Evolutionary conservation across 257 asterid genomes (phyloP).

Genomic region (Solanum neorickii): DNA sequence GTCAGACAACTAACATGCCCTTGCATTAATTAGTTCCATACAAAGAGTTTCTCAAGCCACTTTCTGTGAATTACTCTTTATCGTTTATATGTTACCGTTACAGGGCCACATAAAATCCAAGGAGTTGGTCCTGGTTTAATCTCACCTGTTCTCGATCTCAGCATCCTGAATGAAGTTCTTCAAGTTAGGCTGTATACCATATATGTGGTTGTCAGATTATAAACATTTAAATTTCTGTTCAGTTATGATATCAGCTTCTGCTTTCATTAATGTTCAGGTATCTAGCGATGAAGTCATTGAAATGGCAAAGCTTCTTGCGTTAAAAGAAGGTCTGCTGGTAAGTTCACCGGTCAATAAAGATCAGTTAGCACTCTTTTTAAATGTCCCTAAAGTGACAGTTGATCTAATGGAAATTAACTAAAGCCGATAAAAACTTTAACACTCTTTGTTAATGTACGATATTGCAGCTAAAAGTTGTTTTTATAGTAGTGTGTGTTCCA

Average conservation of each 20-base stretch:
- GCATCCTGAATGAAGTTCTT: conserved; percentile 27
- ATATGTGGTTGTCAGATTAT: background rate
- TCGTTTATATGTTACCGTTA: background rate
- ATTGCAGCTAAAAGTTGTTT: too few species aligned
- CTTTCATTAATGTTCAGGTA: conserved; percentile 6
- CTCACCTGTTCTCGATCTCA: conserved; percentile 19
- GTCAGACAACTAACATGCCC: background rate
- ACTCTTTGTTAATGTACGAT: too few species aligned
- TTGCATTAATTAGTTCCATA: too few species aligned
- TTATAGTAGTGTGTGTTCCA: background rate
- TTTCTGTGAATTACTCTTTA: background rate
- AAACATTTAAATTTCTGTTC: background rate
- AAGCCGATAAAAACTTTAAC: too few species aligned
- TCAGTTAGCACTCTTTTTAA: too few species aligned
- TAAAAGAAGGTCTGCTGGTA: conserved; percentile 43
- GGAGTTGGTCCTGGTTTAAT: conserved; percentile 33
- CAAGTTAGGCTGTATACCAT: conserved; percentile 11
- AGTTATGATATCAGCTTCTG: too few species aligned
- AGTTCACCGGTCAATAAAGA: too few species aligned
- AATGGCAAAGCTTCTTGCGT: conserved; percentile 35
- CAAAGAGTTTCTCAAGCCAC: too few species aligned
- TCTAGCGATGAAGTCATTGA: conserved; percentile 44
- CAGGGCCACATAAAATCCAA: conserved; percentile 29
- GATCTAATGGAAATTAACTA: too few species aligned
- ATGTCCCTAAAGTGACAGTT: too few species aligned